A percentile compares a stretch with the other conserved stretches of the same genome.
Evolutionary conservation across 2,329 filamentous ascomycete species (phyloP).

Genomic region (Diaporthe sp.): DNA sequence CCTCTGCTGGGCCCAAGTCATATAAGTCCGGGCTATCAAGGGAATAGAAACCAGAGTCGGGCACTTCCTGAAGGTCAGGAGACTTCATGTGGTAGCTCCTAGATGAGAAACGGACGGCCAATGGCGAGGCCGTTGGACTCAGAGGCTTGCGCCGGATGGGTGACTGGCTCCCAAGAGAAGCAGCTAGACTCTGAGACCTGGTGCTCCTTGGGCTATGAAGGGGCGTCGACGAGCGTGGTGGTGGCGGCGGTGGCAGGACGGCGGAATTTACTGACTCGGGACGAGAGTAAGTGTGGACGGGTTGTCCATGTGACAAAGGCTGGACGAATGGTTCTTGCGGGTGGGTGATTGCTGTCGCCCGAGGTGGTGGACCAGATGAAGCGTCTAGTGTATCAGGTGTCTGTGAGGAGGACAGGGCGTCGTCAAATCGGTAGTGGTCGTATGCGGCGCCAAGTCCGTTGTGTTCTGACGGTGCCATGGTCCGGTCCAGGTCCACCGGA

Average conservation of each 20-base stretch:
- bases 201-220: constrained; percentile 48
- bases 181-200: constrained; percentile 50
- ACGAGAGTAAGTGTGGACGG: constrained; percentile 22
- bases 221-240: constrained; percentile 34
- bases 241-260: constrained; percentile 29
- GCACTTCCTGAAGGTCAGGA: constrained; percentile 57
- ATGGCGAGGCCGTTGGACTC: constrained; percentile 66
- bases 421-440: constrained; percentile 40
- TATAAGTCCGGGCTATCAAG: constrained; percentile 74
- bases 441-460: constrained; percentile 37
- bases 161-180: constrained; percentile 44
- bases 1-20: constrained; percentile 60
- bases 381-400: constrained; percentile 42
- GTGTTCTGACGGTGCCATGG: constrained; percentile 32
- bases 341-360: constrained; percentile 27
- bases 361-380: constrained; percentile 40
- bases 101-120: constrained; percentile 64
- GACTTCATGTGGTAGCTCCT: constrained; percentile 54
- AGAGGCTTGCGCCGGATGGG: constrained; percentile 73
- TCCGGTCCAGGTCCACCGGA: constrained; percentile 36
- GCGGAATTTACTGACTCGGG: constrained; percentile 29
- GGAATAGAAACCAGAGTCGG: constrained; percentile 68
- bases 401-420: constrained; percentile 37
- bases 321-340: constrained; percentile 28
- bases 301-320: constrained; percentile 28